Conservation (phyloP, 78 protist genomes). For the Dictyostelium firmibasis region DNA sequence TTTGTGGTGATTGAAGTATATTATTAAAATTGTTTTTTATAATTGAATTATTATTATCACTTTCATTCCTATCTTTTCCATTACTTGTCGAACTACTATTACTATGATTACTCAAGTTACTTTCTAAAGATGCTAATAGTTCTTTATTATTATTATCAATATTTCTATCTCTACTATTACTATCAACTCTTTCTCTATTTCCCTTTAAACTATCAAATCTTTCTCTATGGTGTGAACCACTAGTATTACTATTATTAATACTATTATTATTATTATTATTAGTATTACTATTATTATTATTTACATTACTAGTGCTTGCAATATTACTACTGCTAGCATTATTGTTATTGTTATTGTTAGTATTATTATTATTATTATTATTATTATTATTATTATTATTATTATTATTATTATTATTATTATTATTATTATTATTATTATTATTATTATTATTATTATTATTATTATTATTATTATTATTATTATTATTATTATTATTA, state of each 20-base stretch:
- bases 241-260: not conserved
- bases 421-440: not conserved
- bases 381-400: not conserved
- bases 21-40: not conserved
- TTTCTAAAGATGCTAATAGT: not conserved
- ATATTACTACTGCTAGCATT: not conserved
- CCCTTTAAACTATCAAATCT: not conserved
- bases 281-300: not conserved
- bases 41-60: not conserved
- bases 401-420: not conserved
- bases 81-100: not conserved
- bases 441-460: slow-evolving; percentile 16
- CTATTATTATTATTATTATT: not conserved
- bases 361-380: not conserved
- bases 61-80: not conserved
- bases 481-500: not conserved
- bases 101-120: not conserved
- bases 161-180: not conserved
- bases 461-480: slow-evolving; percentile 18
- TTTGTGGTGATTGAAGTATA: slow-evolving; percentile 1
- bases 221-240: not conserved
- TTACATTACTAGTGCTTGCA: not conserved
- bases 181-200: not conserved
- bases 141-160: not conserved
- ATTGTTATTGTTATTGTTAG: not conserved